phyloP scores from a whole-genome alignment of 805 yeast species.

The Vanderwaltozyma yarrowii region DNA sequence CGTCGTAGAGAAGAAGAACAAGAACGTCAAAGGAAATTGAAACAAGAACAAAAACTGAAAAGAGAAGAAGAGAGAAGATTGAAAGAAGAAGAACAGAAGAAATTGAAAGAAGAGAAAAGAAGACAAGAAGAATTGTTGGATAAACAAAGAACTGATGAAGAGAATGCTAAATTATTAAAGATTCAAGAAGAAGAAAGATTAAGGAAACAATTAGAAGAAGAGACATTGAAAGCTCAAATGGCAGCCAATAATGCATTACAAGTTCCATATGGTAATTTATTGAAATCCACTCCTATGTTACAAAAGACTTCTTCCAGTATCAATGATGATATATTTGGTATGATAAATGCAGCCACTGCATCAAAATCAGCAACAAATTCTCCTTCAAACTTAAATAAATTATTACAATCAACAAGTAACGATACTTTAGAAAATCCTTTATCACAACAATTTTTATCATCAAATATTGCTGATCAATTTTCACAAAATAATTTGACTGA shows the following conservation, averaged over 20 bases:
- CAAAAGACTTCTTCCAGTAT: constrained; percentile 4
- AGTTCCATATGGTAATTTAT: neutral
- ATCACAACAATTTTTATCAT: neutral
- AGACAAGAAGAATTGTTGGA: constrained; percentile 6
- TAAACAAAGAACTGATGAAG: constrained; percentile 16
- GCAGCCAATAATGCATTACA: neutral
- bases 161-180: constrained; percentile 15
- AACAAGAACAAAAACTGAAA: constrained; percentile 32
- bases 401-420: constrained; percentile 4
- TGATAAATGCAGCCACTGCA: constrained; percentile 22
- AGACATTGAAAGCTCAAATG: neutral
- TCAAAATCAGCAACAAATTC: constrained; percentile 15
- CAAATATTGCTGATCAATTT: neutral
- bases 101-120: constrained; percentile 18
- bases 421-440: neutral
- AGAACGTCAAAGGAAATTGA: constrained; percentile 29
- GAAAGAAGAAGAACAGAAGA: constrained; percentile 21
- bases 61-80: constrained; percentile 30
- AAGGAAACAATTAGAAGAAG: constrained; percentile 1
- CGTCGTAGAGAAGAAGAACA: constrained; percentile 34
- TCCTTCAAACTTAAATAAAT: constrained; percentile 13
- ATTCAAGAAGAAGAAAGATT: constrained; percentile 10
- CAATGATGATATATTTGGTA: constrained; percentile 19
- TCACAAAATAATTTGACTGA: neutral
- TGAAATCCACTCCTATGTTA: neutral